Evolutionary conservation across 2,329 filamentous ascomycete species (phyloP).

Genomic region (Fonsecaea monophora): DNA sequence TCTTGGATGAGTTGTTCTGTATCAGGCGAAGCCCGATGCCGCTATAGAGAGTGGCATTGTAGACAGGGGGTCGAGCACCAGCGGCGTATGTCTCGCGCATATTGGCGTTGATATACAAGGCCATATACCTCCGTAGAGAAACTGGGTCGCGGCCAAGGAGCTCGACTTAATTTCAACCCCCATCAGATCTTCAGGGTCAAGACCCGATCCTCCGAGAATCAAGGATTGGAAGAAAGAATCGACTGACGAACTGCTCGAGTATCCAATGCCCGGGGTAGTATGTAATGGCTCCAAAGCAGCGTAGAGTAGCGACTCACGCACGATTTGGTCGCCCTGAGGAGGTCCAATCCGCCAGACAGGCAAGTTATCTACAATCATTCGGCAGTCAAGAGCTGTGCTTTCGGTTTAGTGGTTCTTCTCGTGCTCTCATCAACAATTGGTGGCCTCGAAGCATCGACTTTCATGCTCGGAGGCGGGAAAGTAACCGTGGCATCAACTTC

Average conservation of each 20-base stretch:
- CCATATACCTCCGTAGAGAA: constrained; percentile 33
- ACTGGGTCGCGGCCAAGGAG: constrained; percentile 7
- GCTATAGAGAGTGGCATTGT: no score
- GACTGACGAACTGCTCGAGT: no score
- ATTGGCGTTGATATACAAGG: constrained; percentile 24
- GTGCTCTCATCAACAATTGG: not conserved
- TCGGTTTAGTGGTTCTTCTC: not conserved
- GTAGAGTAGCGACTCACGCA: no score
- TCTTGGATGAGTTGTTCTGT: constrained; percentile 16
- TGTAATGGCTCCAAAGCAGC: no score
- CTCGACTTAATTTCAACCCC: constrained; percentile 7
- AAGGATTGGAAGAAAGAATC: constrained; percentile 1
- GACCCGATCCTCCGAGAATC: not conserved
- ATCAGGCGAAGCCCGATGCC: no score
- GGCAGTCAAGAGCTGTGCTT: not conserved
- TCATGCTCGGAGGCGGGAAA: not conserved
- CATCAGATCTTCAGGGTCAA: not conserved
- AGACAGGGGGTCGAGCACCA: no score
- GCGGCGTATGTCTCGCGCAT: constrained; percentile 20
- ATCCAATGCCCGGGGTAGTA: no score
- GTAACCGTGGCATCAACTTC: not conserved
- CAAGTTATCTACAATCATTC: not conserved
- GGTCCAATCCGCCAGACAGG: not conserved
- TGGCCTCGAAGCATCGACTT: not conserved
- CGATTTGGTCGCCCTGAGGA: not conserved